Evolutionary conservation across 306 rosid genomes (phyloP).

Genomic region (Vigna hirtella): DNA sequence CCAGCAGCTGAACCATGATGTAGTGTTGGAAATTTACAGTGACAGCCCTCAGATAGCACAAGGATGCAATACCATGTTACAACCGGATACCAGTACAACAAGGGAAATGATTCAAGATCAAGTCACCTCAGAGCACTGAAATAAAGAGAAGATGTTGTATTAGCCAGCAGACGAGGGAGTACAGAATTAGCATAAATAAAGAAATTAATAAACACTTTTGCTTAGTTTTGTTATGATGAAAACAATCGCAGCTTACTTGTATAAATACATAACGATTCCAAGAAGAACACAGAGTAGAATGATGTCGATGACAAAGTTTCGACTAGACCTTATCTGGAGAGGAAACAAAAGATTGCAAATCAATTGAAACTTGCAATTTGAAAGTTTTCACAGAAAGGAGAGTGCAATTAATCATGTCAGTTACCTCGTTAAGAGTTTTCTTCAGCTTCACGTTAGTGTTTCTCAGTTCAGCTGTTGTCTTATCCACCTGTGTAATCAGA

Average conservation of each 20-base stretch:
- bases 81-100: not conserved
- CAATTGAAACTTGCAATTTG: constrained; percentile 15
- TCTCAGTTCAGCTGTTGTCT: constrained; percentile 63
- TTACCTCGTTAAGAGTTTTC: constrained; percentile 77
- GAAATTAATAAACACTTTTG: not conserved
- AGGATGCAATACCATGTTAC: constrained; percentile 39
- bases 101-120: constrained; percentile 40
- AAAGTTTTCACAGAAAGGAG: constrained; percentile 1
- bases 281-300: constrained; percentile 77
- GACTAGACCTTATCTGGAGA: constrained; percentile 81
- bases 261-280: constrained; percentile 70
- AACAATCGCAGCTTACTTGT: constrained; percentile 62
- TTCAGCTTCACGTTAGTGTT: constrained; percentile 79
- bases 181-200: not conserved
- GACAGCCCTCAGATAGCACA: constrained; percentile 37
- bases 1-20: constrained; percentile 33
- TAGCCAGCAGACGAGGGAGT: not conserved
- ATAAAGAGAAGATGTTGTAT: constrained; percentile 25
- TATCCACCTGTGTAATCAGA: constrained; percentile 68
- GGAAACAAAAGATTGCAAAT: constrained; percentile 40
- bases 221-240: not conserved
- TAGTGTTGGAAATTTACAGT: constrained; percentile 30
- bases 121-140: constrained; percentile 66
- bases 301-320: constrained; percentile 90
- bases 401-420: constrained; percentile 20